Evolutionary conservation across 805 yeast genomes (phyloP), one percentile per base, ranked within the genome.

Genomic region (Clavispora fructus): DNA sequence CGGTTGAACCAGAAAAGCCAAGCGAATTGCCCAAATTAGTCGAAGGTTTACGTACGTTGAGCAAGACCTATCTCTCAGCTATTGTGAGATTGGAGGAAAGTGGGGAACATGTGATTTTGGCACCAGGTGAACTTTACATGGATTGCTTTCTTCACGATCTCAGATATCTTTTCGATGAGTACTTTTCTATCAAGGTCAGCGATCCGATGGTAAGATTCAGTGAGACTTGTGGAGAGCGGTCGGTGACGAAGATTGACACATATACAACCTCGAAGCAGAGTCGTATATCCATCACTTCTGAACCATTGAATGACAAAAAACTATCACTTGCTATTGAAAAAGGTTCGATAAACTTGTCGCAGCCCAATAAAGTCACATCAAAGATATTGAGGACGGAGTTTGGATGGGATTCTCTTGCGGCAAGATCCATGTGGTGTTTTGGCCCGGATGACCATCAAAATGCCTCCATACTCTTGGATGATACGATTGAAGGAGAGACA

Each of bases 41-140:
- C 12, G 82, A 79, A n/a, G 91, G 89, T 0, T 66, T 94, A 41
- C 73, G 85, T 47, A 77, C 73, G 46, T 66, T 87, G 27, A 76
- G 76, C 55, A 78, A 77, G 53, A 69, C 83, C 0, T 91, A 87
- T 58, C 75, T 85, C 9, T 84, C 90, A 4, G 72, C 82, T 32
- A 74, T 74, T 17, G 69, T 87, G n/a, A 80, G 76, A 51, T 88
- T 85, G 1, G 96, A 89, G 60, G 95, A 87, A 53, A 85, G 91
- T 43, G 97, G 97, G 2, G 97, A 90, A 56, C 88, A 85, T 60
- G 81, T 82, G 1, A 61, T 94, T 0, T 58, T 82, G 26, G 97
- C 94, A 0, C 79, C 88, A 9, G 99, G 99, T 7, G 98, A 94
- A 59, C 56, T 92, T 14, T 88, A 87, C 58, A 62, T 94, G 64